Base-by-base conservation (phyloP, 257 asterid genomes). In the Ehretia macrophylla region DNA sequence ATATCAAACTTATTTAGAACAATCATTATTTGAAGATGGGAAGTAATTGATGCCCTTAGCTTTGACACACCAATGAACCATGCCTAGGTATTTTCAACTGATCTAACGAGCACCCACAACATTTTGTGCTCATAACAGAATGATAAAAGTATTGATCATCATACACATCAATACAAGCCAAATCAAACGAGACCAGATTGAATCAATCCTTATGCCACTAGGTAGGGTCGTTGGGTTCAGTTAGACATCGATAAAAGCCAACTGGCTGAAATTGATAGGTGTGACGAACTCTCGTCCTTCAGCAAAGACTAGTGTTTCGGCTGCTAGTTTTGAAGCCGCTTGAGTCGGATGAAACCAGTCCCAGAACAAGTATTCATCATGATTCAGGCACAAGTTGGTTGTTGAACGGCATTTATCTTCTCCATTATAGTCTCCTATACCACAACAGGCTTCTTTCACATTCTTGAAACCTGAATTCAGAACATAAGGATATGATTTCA, bases 311-410 rank as follows among this genome's bases (percentile, higher is more conserved):
- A 72, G 62, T 21, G 58, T 17, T 14, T 42, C 17, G 6, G 88
- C 93, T 3, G 83, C 84, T 47, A 72, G 49, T 14, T 8, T 0
- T 0, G 86, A 54, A 17, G 85, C 88, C 56, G 22, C 14, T 58
- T 72, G 75, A 5, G 90, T 85, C 0, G 94, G 94, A 56, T 85
- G 94, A 65, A 56, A 72, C 75, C 58, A 54, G 66, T 83, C 88
- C 83, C 83, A 83, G 73, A 83, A 85, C 47, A 83, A 61, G 65
- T 68, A 77, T 39, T 51, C 46, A 0, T 37, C 21, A 4, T 84
- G 76, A 40, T 81, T 76, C 0, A 51, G 12, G 65, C 91, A 85
- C 42, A 85, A 55, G 8, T 63, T 11, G 9, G 88, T 72, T 8
- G 63, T 66, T 17, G 5, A 0, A 32, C 66, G 80, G 68, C 91